Evolutionary conservation across 345 rosid genomes (phyloP), one percentile per base, ranked within the genome.

Genomic region (Raphanus sativus): DNA sequence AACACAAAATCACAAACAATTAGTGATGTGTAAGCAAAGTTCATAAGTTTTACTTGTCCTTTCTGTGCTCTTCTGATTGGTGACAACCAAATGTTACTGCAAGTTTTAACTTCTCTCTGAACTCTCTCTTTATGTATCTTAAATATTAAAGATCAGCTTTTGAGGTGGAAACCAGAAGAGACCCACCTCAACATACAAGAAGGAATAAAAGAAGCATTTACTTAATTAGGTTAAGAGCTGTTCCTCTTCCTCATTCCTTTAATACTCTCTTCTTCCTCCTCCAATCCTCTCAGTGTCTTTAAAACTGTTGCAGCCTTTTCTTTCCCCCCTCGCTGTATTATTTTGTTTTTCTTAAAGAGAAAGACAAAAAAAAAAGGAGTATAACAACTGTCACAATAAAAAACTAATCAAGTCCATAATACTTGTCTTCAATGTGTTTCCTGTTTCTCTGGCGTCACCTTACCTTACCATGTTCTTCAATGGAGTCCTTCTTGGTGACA

Each of bases 121-220:
- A 40, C 33, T 15, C 64, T 76, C 70, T 52, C 75, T 65, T 28
- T 65, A 29, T 74, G 71, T 32, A 40, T 79, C 77, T 81, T 85
- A 74, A 86, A 82, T 84, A 81, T 3, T 29, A 68, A 79, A 68
- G 66, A 77, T 76, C 88, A 82, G 85, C 78, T 75, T 85, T 81
- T 65, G 79, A 74, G 76, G 65, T 67, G 78, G 80, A 80, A 79
- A 74, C 40, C 76, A 80, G 69, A 83, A 60, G 80, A 80, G 77
- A 76, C 84, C 84, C 81, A 76, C 82, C 32, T 65, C 68, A 81
- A 74, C 76, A 84, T 84, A 69, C 81, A 40, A 55, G 78, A 75
- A 34, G 76, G 84, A 81, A 79, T 65, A 78, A 72, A 70, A 75
- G 74, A 73, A 66, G 80, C 74, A 80, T 61, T 77, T 84, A 75